These are phyloP conservation scores for Diaporthe caulivora DNA, from an alignment of 2,329 filamentous ascomycete genomes.

Conservation along the genomic window DNA sequence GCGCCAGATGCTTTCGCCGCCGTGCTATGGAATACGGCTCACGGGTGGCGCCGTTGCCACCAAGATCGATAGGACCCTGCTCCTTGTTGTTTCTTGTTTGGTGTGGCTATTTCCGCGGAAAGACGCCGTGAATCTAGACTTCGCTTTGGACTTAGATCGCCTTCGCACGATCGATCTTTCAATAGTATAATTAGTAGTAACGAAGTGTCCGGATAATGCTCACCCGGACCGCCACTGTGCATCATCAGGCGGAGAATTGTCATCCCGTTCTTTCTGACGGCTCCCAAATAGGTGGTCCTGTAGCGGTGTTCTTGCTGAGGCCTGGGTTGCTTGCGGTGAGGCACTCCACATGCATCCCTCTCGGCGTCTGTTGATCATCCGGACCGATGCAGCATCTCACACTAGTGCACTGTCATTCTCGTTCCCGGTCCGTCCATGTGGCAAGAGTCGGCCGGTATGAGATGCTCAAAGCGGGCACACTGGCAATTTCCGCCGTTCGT, in stretches of 20 bases:
- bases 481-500: not conserved
- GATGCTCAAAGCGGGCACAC: not conserved
- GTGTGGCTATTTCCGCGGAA: no score
- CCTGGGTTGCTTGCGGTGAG: not conserved
- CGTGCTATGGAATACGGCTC: not conserved
- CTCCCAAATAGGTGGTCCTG: not conserved
- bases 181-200: no score
- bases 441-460: not conserved
- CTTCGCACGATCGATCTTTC: no score
- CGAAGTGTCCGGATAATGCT: no score
- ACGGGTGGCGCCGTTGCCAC: no score
- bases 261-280: not conserved
- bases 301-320: not conserved
- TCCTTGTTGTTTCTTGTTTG: not conserved
- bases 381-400: not conserved
- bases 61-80: no score
- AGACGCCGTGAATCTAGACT: not conserved
- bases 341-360: not conserved
- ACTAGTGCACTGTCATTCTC: not conserved
- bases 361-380: not conserved
- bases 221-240: no score
- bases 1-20: no score
- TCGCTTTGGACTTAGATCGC: not conserved
- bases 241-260: no score
- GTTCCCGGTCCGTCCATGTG: not conserved